Base-by-base conservation (phyloP, 2,329 filamentous ascomycete species). In the Ustilaginoidea virens region DNA sequence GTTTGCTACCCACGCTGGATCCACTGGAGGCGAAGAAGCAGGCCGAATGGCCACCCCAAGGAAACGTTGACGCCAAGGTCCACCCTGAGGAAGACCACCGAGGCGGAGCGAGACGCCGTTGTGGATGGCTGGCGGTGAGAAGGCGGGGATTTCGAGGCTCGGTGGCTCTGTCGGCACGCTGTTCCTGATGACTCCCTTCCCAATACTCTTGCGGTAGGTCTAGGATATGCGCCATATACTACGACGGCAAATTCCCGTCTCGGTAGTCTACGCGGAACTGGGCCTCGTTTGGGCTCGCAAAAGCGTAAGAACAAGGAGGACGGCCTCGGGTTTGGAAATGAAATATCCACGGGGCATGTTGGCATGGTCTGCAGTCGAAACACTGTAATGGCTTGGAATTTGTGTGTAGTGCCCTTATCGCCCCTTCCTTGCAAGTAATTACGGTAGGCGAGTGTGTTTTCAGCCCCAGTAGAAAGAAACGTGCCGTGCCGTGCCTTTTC, bases 151-250 rank as follows among this genome's bases (percentile, higher is more conserved):
- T 68, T 65, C 43, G 74, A 66, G 51, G 41, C 77, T 96, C 48
- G 87, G 87, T 38, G 90, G 90, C 33, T 75, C 81, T 3, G 49
- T 67, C n/a, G 87, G 90, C 31, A 78, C 86, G 23, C 56, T 69
- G 11, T 61, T 69, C 40, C 85, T 94, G 71, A 96, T 96, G 83
- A 66, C 85, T 37, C 73, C 79, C 25, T 98, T 96, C 56, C 90
- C 90, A n/a, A 37, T 76, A 21, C 68, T 98, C 43, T 96, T 96
- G 87, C 94, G 82, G 69, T 96, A 94, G 60, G 93, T 98, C 86
- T 96, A n/a, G 86, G 86, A 76, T 92, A 53, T 90, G 90, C 28
- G 80, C 87, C 19, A 86, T 77, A 28, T 93, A 87, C 59, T 98
- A 94, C 58, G 63, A 83, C 48, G 87, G 87, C 42, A 74, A 80